Evolutionary conservation across 2,329 filamentous ascomycete genomes (phyloP), one percentile per base, ranked within the genome.

Genomic region (Penicillium sumatraense): DNA sequence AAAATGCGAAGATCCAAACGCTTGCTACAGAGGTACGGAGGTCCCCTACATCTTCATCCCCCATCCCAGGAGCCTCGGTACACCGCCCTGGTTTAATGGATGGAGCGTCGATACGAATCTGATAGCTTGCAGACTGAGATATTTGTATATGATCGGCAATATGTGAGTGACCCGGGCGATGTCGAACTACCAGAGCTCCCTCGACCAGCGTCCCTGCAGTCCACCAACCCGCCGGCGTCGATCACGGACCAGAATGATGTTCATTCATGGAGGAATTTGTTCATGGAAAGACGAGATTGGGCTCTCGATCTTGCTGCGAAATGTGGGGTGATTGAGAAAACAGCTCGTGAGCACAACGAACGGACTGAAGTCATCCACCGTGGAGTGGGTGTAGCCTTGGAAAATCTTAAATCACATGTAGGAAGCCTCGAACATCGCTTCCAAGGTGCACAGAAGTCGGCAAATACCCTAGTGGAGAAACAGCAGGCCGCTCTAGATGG

Each of bases 111-210:
- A 54, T 27, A 29, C 3, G 8, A 24, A 45, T 33, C n/a, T 26
- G 11, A 11, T 2, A 47, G 10, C 1, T 42, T 29, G 51, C 64
- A 96, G 89, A 90, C 86, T 63, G 92, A 98, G 72, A 87, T 99
- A 54, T 98, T 90, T 72, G 86, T 98, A 49, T 99, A 96, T 75
- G 92, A 97, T 74, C 89, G 92, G 59, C 86, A 88, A 63, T 86
- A 89, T 66, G 86, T 89, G 48, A 74, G 70, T 56, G 72, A 77
- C 41, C 63, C 70, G 16, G 65, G 66, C 54, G 77, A 71, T 69
- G 78, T 67, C 56, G 82, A 88, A 61, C 74, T 85, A 59, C 68
- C 78, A 68, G 67, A 72, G 48, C 76, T 81, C 46, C 79, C 83
- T 49, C 62, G 89, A 75, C 80, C 82, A 6, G 79, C 81, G 51